Base-by-base conservation (phyloP, 805 yeast species). In the Zygosaccharomyces kombuchaensis region DNA sequence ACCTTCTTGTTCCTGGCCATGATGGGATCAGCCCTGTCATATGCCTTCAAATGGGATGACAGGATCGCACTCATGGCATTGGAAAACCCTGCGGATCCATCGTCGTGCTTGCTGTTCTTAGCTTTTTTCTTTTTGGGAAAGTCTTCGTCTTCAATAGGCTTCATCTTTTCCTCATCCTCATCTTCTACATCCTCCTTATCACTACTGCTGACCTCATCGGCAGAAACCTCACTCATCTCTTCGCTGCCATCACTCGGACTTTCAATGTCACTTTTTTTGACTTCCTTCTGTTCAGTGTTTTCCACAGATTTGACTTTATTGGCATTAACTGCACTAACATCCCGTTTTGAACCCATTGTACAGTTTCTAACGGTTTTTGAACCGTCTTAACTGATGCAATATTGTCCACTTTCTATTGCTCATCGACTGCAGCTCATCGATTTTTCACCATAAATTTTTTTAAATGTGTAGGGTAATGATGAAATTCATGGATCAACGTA, bases 1-100 rank as follows among this genome's bases (percentile, higher is more conserved):
- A 82, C 77, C 34, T 76, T 73, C 54, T 84, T 85, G 59, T 86
- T 85, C 67, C 98, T 81, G 6, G 91, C 90, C 68, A 91, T 74
- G 45, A 91, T 87, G 2, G 99, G 99, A 63, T 90, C 96, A 36
- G 77, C 77, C 60, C 97, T 75, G 59, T 85, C 88, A 57, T 91
- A 85, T 0, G 96, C 95, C 63, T 93, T 93, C 54, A 91, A 72
- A 57, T 80, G 82, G 1, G 98, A 87, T 4, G 84, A 85, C 42
- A 91, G 69, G 57, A 91, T 84, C 12, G 96, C 93, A 54, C 72
- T 80, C 59, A 93, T 80, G 0, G 98, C 98, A 44, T 68, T 74
- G 14, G 96, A 87, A 60, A 93, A 91, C 1, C 80, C 74, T 36
- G 73, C 82, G 1, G 87, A 75, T n/a, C 89, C 91, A 64, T 83